These are phyloP conservation scores for Colletotrichum sp. DNA, from an alignment of 2,329 filamentous ascomycete species.

Conservation along the genomic window DNA sequence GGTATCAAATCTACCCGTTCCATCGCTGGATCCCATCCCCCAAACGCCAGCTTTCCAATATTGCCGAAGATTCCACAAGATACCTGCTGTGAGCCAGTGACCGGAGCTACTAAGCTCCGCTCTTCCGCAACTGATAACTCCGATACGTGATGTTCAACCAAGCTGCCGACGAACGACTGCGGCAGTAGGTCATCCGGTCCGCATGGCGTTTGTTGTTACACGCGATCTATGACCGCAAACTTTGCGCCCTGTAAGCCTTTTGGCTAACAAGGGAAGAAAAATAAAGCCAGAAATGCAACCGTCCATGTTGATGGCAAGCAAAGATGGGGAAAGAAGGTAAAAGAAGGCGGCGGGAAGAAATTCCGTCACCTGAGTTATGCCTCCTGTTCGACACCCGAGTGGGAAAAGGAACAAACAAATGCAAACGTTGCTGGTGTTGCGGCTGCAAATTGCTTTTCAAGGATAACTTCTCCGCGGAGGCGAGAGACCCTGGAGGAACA, in stretches of 20 bases:
- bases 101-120: slow-evolving; percentile 12
- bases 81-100: background rate
- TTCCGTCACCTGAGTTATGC: background rate
- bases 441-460: background rate
- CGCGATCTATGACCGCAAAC: slow-evolving; percentile 15
- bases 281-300: background rate
- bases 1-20: background rate
- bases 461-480: slow-evolving; percentile 18
- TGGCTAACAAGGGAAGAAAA: background rate
- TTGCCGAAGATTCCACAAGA: background rate
- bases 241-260: background rate
- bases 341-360: background rate
- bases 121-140: background rate
- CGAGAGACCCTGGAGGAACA: slow-evolving; percentile 7
- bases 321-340: background rate
- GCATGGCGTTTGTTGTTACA: background rate
- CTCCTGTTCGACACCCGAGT: background rate
- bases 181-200: background rate
- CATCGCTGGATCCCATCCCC: background rate
- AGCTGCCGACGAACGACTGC: background rate
- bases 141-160: background rate
- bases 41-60: background rate
- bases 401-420: background rate
- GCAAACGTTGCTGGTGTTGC: background rate
- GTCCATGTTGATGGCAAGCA: background rate